Conservation (phyloP, 176 grass and related monocot species). For the Saccharum spontaneum region DNA sequence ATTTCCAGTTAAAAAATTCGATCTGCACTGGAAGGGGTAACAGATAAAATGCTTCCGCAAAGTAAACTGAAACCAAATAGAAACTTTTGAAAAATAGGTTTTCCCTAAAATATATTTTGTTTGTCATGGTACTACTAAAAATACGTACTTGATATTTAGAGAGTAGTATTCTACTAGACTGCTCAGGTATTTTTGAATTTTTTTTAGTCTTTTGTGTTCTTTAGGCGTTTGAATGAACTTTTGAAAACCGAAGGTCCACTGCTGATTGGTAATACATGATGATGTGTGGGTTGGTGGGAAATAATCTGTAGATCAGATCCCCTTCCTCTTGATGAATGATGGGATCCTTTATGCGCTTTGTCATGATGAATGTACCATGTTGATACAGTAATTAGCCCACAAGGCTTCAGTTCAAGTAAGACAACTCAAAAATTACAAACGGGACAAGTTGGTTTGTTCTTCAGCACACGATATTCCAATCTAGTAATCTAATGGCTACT, state of each 20-base stretch:
- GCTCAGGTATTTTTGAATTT: background rate
- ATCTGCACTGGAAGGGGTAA: background rate
- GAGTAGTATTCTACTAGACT: background rate
- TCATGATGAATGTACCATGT: constrained; percentile 6
- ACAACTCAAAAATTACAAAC: background rate
- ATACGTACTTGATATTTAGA: background rate
- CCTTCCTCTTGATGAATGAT: background rate
- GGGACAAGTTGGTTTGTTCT: background rate
- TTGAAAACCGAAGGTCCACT: background rate
- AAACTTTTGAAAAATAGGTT: background rate
- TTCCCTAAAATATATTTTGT: background rate
- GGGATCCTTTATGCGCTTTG: background rate
- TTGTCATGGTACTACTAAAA: background rate
- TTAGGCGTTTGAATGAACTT: constrained; percentile 12
- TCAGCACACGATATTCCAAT: background rate
- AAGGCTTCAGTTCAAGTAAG: constrained; percentile 10
- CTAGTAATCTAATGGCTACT: background rate
- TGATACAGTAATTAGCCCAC: background rate
- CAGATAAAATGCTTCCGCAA: background rate
- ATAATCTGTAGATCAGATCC: background rate
- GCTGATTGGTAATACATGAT: background rate
- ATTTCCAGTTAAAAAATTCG: background rate
- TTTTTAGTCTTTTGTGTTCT: background rate
- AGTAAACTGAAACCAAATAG: background rate
- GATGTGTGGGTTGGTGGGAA: background rate